phyloP scores from a whole-genome alignment of 805 yeast species.

The Yarrowia sp. region DNA sequence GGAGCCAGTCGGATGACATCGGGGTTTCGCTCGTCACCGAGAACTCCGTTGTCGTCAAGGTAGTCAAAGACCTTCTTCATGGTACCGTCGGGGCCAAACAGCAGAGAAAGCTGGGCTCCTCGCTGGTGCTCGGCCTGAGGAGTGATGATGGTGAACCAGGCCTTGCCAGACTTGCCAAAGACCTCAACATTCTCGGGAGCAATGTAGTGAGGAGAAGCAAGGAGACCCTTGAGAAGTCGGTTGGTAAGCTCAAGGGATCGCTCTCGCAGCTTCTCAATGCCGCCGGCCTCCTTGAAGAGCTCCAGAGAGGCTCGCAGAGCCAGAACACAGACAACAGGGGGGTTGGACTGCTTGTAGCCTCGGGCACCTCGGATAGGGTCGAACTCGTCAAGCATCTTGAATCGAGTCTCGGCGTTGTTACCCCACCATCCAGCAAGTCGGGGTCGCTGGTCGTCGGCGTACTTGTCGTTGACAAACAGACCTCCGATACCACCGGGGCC shows the following conservation, averaged over 20 bases:
- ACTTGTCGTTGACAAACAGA: constrained; percentile 70
- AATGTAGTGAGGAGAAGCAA: constrained; percentile 57
- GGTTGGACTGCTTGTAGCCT: constrained; percentile 89
- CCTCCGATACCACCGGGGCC: constrained; percentile 97
- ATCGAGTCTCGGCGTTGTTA: constrained; percentile 70
- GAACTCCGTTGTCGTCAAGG: constrained; percentile 64
- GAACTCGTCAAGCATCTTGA: constrained; percentile 78
- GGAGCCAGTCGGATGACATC: constrained; percentile 92
- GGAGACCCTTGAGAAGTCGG: constrained; percentile 60
- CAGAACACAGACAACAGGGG: constrained; percentile 85
- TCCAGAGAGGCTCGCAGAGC: constrained; percentile 72
- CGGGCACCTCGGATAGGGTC: constrained; percentile 85
- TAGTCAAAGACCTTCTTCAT: constrained; percentile 67
- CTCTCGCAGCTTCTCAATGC: constrained; percentile 62
- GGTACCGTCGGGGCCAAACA: constrained; percentile 60
- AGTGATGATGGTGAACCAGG: constrained; percentile 73
- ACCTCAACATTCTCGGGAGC: constrained; percentile 44
- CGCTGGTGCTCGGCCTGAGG: constrained; percentile 65
- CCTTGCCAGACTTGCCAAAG: constrained; percentile 39
- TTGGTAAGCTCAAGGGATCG: constrained; percentile 66
- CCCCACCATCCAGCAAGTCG: constrained; percentile 99
- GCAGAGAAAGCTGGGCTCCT: constrained; percentile 84
- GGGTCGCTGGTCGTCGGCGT: constrained; percentile 54
- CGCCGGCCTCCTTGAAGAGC: constrained; percentile 66
- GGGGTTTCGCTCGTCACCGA: constrained; percentile 90